Evolutionary conservation across 164 flowering plant species (phyloP).

Genomic region (Piper betle): DNA sequence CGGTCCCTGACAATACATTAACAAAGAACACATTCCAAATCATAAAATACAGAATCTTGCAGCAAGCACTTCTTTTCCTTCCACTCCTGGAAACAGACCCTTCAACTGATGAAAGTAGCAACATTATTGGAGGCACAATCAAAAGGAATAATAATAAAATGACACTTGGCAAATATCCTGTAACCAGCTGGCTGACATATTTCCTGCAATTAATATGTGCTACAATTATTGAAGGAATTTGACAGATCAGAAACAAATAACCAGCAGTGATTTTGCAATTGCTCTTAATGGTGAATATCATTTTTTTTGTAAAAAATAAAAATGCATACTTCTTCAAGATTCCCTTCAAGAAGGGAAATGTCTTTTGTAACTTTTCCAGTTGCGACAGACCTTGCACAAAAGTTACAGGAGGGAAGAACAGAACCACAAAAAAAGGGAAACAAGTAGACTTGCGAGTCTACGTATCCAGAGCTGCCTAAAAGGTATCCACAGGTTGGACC

Average conservation of each 20-base stretch:
- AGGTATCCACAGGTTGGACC: constrained; percentile 84
- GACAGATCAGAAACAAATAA: no score
- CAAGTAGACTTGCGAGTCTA: constrained; percentile 44
- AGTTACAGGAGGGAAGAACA: constrained; percentile 75
- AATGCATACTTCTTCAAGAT: constrained; percentile 44
- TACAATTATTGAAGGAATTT: no score
- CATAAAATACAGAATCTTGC: constrained; percentile 62
- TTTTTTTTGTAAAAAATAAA: no score
- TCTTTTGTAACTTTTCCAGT: constrained; percentile 40
- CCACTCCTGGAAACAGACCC: constrained; percentile 74
- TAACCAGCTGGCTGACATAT: constrained; percentile 42
- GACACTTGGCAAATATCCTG: constrained; percentile 94
- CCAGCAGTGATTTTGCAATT: no score
- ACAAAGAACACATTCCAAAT: constrained; percentile 96
- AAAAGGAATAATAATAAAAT: constrained; percentile 49
- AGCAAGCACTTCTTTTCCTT: constrained; percentile 82
- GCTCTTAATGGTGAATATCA: background rate
- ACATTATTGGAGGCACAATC: constrained; percentile 75
- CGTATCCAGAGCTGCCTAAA: constrained; percentile 78
- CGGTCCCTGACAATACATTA: constrained; percentile 65
- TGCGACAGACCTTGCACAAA: constrained; percentile 72
- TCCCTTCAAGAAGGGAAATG: constrained; percentile 58
- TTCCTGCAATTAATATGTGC: constrained; percentile 31
- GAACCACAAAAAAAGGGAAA: constrained; percentile 48
- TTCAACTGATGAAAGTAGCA: constrained; percentile 68